Evolutionary conservation across 371 early-diverging fungal species (phyloP), one percentile per base, ranked within the genome.

Genomic region (Zopfochytrium polystomum): DNA sequence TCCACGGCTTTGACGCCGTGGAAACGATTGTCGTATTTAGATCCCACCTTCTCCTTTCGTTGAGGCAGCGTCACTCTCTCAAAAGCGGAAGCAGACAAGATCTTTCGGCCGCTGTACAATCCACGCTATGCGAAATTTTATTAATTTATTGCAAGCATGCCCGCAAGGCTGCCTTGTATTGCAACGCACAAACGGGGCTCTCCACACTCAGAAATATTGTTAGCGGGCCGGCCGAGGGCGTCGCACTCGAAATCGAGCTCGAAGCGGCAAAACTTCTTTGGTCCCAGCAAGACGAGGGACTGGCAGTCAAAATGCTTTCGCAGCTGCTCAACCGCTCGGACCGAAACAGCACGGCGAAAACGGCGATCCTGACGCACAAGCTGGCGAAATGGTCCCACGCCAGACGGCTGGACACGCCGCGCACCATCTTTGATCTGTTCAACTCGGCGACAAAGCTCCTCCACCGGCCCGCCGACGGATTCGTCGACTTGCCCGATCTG

Each of bases 311-410:
- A 35, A 52, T 54, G 38, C 60, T 73, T 3, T 20, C 55, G 1
- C 27, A 63, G 22, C 47, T 20, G 20, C 32, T 20, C 18, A 30
- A n/a, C 15, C 29, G 18, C 18, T 51, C 27, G n/a, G 23, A 9
- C 25, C 18, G 22, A 15, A 56, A 18, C 15, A 15, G 31, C 22
- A 27, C 48, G 18, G 35, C 57, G 18, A 25, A 55, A 23, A 9
- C 22, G 44, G 59, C 47, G 11, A 62, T 61, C 34, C 50, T 73
- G 44, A 53, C 60, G 15, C 59, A 63, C 35, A 62, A 66, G 25
- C 58, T 73, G 15, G 77, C 71, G 7, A 55, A 62, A 42, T 77
- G 77, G 77, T 45, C 63, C 7, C 53, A 60, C 15, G 30, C 62
- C 9, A 50, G 52, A 7, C 55, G 67, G 4, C 50, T 57, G 3